Percentiles rank a stretch among this genome's conserved stretches.
These are phyloP conservation scores for Pyrenula aspistea DNA, from an alignment of 495 filamentous ascomycete genomes.

Conservation along the genomic window DNA sequence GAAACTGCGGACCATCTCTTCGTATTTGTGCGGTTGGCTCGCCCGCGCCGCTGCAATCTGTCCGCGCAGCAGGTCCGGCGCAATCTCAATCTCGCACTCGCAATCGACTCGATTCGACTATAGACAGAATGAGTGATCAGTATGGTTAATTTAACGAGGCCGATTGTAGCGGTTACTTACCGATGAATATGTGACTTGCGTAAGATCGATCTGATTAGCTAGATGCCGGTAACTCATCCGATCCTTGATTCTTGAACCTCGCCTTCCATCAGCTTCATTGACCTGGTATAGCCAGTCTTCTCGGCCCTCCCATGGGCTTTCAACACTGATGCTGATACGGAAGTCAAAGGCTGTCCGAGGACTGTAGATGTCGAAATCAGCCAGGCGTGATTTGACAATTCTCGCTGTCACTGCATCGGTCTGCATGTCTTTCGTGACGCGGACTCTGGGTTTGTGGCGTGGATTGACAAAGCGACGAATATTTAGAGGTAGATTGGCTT, in stretches of 20 bases:
- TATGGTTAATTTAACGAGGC: too few species aligned
- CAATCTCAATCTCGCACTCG: constrained; percentile 80
- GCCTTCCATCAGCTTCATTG: constrained; percentile 20
- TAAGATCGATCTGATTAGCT: constrained; percentile 79
- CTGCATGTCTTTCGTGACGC: constrained; percentile 59
- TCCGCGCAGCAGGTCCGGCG: constrained; percentile 49
- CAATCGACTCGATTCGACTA: constrained; percentile 43
- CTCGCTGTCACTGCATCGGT: constrained; percentile 61
- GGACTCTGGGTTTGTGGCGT: constrained; percentile 53
- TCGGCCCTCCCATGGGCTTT: constrained; percentile 67
- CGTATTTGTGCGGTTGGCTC: constrained; percentile 53
- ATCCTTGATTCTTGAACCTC: constrained; percentile 67
- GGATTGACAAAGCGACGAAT: constrained; percentile 44
- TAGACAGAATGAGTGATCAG: constrained; percentile 5
- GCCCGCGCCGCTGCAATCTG: constrained; percentile 51
- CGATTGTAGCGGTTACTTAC: too few species aligned
- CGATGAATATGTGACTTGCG: constrained; percentile 59
- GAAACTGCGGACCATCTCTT: constrained; percentile 65
- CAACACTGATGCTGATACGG: constrained; percentile 79
- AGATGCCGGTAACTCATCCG: constrained; percentile 77
- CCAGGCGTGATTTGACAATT: constrained; percentile 81
- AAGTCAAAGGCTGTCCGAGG: constrained; percentile 66
- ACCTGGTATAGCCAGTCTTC: constrained; percentile 27
- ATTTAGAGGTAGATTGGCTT: constrained; percentile 37
- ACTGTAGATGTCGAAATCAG: constrained; percentile 68